These are phyloP conservation scores for Neurospora cerealis DNA, from an alignment of 495 filamentous ascomycete genomes.

Conservation along the genomic window DNA sequence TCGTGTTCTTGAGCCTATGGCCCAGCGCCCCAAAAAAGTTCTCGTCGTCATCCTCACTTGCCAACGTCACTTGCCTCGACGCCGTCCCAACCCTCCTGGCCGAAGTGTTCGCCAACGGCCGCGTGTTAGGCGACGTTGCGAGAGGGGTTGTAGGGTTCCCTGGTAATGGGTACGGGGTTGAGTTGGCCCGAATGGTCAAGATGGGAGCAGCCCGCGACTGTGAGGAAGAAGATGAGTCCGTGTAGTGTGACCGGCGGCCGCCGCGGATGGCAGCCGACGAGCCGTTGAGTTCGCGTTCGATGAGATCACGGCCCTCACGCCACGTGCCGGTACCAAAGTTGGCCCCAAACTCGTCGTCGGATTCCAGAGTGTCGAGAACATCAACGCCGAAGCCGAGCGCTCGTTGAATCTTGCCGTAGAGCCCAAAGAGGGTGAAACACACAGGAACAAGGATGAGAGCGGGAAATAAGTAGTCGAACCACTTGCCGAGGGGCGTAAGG, in stretches of 20 bases:
- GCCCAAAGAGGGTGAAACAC: slow-evolving; percentile 69
- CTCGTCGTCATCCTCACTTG: slow-evolving; percentile 56
- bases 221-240: not conserved
- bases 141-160: slow-evolving; percentile 27
- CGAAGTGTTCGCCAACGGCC: slow-evolving; percentile 24
- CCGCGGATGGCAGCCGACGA: slow-evolving; percentile 27
- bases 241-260: slow-evolving; percentile 6
- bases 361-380: slow-evolving; percentile 61
- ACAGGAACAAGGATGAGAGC: slow-evolving; percentile 77
- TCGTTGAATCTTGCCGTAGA: slow-evolving; percentile 73
- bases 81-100: slow-evolving; percentile 17
- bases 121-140: slow-evolving; percentile 29
- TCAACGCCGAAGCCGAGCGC: slow-evolving; percentile 68
- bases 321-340: slow-evolving; percentile 73
- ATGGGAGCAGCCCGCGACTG: slow-evolving; percentile 25
- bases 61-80: slow-evolving; percentile 2
- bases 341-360: slow-evolving; percentile 50
- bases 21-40: slow-evolving; percentile 74
- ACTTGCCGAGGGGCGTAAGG: slow-evolving; percentile 70
- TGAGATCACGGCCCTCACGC: slow-evolving; percentile 88
- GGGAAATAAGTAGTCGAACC: slow-evolving; percentile 84
- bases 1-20: slow-evolving; percentile 80
- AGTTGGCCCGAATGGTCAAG: slow-evolving; percentile 22
- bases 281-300: slow-evolving; percentile 77
- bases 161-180: not conserved